Base-by-base conservation (phyloP, 1,284 basidiomycete genomes). In the Schizopora paradoxa region DNA sequence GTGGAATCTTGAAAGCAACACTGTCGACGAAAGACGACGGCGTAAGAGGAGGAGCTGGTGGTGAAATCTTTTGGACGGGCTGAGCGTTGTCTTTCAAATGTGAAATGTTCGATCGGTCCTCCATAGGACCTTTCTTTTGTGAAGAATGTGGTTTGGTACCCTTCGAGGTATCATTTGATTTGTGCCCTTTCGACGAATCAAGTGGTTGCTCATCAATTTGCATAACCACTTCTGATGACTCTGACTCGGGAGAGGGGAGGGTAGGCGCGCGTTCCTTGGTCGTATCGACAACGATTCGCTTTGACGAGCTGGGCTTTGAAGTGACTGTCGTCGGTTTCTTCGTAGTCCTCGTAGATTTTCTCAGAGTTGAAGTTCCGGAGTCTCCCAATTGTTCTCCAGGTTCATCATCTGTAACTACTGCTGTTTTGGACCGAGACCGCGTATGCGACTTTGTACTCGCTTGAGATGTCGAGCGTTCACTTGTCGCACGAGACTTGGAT, bases 401-500 rank as follows among this genome's bases (percentile, higher is more conserved):
- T 18, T 40, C 39, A 22, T 51, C 48, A 3, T 32, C 43, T 4
- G 28, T 34, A 11, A 8, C 18, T 36, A 16, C 10, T 14, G 28
- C 25, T 18, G 48, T 39, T 8, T 42, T 49, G 26, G 46, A 25
- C 11, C 38, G 43, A 8, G 43, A 32, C 25, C 18, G 34, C 11
- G 45, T 23, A 16, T 36, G 28, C 10, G 41, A 38, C 44, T 29
- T 38, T 22, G 21, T 33, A 8, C 27, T 36, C 38, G 45, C 39
- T 35, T 28, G 36, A 36, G 2, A 26, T 22, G 18, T 25, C 26
- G 18, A n/a, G n/a, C n/a, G n/a, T n/a, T n/a, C 25, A 26, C 7
- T 21, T 5, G 42, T 49, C 16, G 45, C 31, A 11, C 22, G 47
- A 14, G 35, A 38, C 39, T 46, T 52, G 29, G 34, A 50, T 28